A percentile compares a stretch with the other conserved stretches of the same genome.
Conservation (phyloP, 441 rosid genomes). For the Biscutella laevigata region DNA sequence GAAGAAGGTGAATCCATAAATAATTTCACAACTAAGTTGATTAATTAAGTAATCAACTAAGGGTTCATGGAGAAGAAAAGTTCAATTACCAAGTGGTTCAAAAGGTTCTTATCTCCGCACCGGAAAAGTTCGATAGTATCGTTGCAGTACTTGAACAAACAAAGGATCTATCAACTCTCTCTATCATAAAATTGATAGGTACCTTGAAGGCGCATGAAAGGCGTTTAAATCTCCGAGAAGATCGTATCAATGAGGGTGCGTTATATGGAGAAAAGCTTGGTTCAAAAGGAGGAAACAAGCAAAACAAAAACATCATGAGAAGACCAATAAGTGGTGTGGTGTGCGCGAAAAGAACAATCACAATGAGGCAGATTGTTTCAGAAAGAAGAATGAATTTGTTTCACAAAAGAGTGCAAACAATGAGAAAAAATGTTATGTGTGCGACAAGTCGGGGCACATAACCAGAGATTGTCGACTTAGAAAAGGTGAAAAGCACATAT, state of each 20-base stretch:
- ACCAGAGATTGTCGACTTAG: background rate
- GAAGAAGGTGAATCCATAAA: too few relatives aligned
- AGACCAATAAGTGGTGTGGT: background rate
- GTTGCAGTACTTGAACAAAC: background rate
- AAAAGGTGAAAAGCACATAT: background rate
- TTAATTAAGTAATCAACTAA: too few relatives aligned
- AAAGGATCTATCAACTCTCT: background rate
- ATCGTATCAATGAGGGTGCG: background rate
- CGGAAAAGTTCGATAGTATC: background rate
- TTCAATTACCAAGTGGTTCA: too few relatives aligned
- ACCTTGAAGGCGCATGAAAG: background rate
- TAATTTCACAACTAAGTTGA: too few relatives aligned
- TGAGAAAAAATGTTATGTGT: background rate
- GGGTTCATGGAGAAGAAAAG: too few relatives aligned
- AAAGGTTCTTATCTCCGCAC: background rate
- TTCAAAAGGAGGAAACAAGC: background rate
- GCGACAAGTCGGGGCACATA: background rate
- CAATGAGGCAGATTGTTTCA: background rate
- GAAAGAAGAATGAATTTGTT: background rate
- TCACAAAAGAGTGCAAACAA: background rate
- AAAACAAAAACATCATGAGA: background rate
- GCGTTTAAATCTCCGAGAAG: background rate
- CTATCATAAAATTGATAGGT: background rate
- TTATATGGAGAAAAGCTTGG: background rate
- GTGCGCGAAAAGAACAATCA: background rate